Evolutionary conservation across 352 stramenopile genomes (phyloP), one percentile per base, ranked within the genome.

Genomic region (Phytophthora quininea): DNA sequence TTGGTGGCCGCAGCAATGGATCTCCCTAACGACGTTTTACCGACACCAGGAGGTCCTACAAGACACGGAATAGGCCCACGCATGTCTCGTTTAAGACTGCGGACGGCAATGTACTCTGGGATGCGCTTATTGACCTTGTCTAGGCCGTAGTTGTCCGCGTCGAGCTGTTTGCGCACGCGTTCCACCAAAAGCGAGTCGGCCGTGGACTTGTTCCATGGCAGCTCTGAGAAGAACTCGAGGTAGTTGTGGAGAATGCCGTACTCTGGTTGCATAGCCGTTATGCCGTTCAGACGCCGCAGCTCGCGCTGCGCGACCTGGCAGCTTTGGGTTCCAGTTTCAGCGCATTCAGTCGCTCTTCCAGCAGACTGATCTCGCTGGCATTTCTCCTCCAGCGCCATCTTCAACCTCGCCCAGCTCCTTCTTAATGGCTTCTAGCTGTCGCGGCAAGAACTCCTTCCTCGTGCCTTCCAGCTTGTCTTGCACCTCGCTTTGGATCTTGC

Each of bases 361-460:
- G 71, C 56, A 79, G 45, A 45, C 86, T 85, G 27, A 90, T 67
- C 6, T 92, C 82, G 12, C 77, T 67, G 4, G 65, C 67, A 29
- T 74, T 71, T 32, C 62, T 4, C 61, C 64, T 30, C 79, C 80
- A 19, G 54, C 57, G 1, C 67, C 73, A 9, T 89, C 79, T 2
- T 73, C 67, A 1, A 57, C 69, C 40, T 89, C 76, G 1, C 97
- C 97, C 0, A 99, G 82, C 72, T 99, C 96, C 51, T 99, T 99
- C 80, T 99, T 99, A 71, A 99, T 99, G 1, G 87, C 96, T 73
- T 99, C 99, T 4, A 99, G 97, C 76, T 99, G 96, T n/a, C 84
- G 95, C 2, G 99, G 74, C 49, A 99, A 90, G 62, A 99, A 99
- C 51, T 98, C 82, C 53, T 89, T 89, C 0, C 84, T 72, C 6